Evolutionary conservation across 1,139 yeast genomes (phyloP).

Genomic region (Sugiyamaella xylanicola): DNA sequence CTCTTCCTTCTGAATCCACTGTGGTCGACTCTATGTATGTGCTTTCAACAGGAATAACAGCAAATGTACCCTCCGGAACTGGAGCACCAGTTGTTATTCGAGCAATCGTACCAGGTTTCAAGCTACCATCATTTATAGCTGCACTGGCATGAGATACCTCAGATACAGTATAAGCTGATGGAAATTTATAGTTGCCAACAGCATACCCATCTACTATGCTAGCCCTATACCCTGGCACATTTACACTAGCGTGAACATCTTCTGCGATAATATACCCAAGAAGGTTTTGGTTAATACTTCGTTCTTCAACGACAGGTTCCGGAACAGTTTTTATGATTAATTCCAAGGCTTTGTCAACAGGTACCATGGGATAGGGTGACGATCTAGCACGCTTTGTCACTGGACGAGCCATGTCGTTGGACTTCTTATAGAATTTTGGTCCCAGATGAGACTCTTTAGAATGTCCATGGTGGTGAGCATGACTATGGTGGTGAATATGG

Average conservation of each 20-base stretch:
- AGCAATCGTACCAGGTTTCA: constrained; percentile 39
- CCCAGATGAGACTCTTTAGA: constrained; percentile 26
- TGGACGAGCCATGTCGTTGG: constrained; percentile 43
- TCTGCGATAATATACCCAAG: constrained; percentile 47
- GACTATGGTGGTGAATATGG: constrained; percentile 29
- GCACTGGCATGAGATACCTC: constrained; percentile 49
- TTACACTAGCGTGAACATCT: constrained; percentile 43
- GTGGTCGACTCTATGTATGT: constrained; percentile 43
- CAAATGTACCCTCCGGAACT: constrained; percentile 52
- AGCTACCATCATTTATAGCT: not conserved
- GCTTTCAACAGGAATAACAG: constrained; percentile 57
- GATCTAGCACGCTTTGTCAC: constrained; percentile 47
- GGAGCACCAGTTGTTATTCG: constrained; percentile 59
- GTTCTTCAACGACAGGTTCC: constrained; percentile 22
- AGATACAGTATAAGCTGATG: constrained; percentile 47
- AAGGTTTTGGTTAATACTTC: constrained; percentile 35
- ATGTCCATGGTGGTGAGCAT: constrained; percentile 29
- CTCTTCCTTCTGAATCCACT: constrained; percentile 36
- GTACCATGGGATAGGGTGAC: constrained; percentile 52
- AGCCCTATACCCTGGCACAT: constrained; percentile 52
- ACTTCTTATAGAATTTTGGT: constrained; percentile 33
- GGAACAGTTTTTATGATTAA: constrained; percentile 19
- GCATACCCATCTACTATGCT: constrained; percentile 59
- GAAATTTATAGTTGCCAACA: constrained; percentile 47
- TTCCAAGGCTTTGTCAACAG: constrained; percentile 46